Percentiles rank a stretch among this genome's conserved stretches.
phyloP scores from a whole-genome alignment of 2,329 filamentous ascomycete genomes.

The Blastomyces emzantsi region DNA sequence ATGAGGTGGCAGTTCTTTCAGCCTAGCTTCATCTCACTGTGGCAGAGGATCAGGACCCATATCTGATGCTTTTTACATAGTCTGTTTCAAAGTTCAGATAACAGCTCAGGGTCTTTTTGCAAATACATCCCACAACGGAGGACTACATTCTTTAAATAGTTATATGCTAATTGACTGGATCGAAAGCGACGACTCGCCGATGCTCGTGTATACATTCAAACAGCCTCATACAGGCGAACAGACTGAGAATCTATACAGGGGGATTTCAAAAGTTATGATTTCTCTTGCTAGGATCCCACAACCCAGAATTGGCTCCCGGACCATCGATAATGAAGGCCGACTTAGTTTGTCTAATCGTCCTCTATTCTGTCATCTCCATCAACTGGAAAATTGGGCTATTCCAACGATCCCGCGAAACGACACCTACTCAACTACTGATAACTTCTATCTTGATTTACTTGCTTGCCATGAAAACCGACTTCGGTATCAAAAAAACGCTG shows the following conservation, averaged over 20 bases:
- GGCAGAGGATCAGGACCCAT: conserved; percentile 9
- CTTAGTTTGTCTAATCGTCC: conserved; percentile 19
- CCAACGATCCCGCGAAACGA: conserved; percentile 18
- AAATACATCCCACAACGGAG: conserved; percentile 8
- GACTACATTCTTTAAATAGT: conserved; percentile 1
- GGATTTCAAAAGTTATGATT: conserved; percentile 15
- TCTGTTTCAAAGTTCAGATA: background rate
- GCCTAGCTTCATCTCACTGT: conserved; percentile 7
- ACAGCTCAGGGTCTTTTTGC: background rate
- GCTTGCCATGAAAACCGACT: conserved; percentile 20
- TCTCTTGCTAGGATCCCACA: conserved; percentile 15
- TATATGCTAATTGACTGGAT: conserved; percentile 16
- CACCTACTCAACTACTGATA: conserved; percentile 20
- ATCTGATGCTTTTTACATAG: conserved; percentile 8
- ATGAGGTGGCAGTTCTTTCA: conserved; percentile 11
- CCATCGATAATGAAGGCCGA: conserved; percentile 17
- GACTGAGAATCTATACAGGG: conserved; percentile 16
- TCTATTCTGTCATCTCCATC: conserved; percentile 16
- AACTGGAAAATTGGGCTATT: conserved; percentile 20
- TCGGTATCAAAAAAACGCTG: conserved; percentile 19
- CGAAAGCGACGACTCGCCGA: conserved; percentile 5
- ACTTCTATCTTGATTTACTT: conserved; percentile 21
- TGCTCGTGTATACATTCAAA: conserved; percentile 7
- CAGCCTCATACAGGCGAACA: conserved; percentile 12
- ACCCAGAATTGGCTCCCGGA: conserved; percentile 20